Evolutionary conservation across 306 rosid species (phyloP).

Genomic region (Cicer cuneatum): DNA sequence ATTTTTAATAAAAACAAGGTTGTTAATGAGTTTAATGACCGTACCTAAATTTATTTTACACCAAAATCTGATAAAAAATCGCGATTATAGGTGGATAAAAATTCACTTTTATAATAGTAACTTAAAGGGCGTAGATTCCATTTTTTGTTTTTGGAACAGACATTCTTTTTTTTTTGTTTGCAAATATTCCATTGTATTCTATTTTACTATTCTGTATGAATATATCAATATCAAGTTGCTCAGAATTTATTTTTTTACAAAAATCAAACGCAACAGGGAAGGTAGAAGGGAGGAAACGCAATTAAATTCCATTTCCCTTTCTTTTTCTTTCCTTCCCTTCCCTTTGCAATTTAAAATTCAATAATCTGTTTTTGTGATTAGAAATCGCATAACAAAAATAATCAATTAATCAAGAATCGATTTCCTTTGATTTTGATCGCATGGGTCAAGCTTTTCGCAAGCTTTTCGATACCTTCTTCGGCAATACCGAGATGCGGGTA

Average conservation of each 20-base stretch:
- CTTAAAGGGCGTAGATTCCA: too few species aligned
- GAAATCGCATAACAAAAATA: constrained; percentile 1
- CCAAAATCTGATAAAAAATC: too few species aligned
- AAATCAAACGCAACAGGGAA: constrained; percentile 29
- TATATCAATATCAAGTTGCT: neutral
- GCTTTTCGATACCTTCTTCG: constrained; percentile 64
- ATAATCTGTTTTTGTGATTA: neutral
- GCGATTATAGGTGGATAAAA: too few species aligned
- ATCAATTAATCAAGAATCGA: neutral
- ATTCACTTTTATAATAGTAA: too few species aligned
- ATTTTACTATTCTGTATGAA: too few species aligned
- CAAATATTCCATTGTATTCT: too few species aligned
- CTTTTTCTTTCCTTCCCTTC: neutral
- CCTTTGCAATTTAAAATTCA: neutral
- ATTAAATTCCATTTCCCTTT: neutral
- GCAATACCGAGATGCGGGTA: constrained; percentile 65
- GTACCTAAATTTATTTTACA: too few species aligned
- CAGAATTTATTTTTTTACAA: neutral
- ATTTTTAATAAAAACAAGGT: too few species aligned
- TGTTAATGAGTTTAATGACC: too few species aligned
- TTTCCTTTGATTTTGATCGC: constrained; percentile 42
- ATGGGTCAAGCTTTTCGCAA: constrained; percentile 70
- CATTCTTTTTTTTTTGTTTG: too few species aligned
- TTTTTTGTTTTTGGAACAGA: too few species aligned
- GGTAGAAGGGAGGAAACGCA: constrained; percentile 1